phyloP scores from a whole-genome alignment of 208 protist genomes.

The Porcisia hertigi region DNA sequence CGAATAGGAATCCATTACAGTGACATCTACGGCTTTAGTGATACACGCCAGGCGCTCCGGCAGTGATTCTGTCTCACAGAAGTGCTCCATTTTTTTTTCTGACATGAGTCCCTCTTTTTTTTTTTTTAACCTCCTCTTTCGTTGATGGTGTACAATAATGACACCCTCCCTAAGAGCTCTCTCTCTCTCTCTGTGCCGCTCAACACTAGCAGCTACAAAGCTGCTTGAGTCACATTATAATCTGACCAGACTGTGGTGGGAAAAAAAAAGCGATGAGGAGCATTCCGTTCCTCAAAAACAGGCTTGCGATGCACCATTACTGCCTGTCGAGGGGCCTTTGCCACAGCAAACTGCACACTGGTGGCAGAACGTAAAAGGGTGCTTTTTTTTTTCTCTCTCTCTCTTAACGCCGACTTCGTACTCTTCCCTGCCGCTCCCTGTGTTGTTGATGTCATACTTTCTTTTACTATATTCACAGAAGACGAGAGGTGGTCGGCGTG shows the following conservation, averaged over 20 bases:
- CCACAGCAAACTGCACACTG: not conserved
- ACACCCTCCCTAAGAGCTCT: not conserved
- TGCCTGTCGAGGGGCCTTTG: not conserved
- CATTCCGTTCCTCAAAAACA: not conserved
- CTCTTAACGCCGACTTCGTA: not conserved
- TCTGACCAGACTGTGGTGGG: not conserved
- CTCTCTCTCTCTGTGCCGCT: not conserved
- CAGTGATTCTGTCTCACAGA: not conserved
- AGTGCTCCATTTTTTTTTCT: not conserved
- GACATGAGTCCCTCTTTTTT: not conserved
- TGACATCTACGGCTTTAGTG: slow-evolving; percentile 80
- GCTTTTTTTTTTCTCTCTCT: not conserved
- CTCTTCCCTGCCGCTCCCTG: not conserved
- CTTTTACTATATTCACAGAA: slow-evolving; percentile 5
- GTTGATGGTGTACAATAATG: not conserved
- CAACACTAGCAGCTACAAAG: not conserved
- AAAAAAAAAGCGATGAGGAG: not conserved
- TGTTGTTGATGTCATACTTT: not conserved
- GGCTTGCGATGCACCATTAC: not conserved
- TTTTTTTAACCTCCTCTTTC: slow-evolving; percentile 9
- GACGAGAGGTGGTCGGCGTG: slow-evolving; percentile 1
- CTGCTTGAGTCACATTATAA: not conserved
- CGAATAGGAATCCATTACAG: slow-evolving; percentile 68
- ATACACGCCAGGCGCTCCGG: slow-evolving; percentile 25
- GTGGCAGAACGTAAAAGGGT: not conserved